Base-by-base conservation (phyloP, 2,329 filamentous ascomycete genomes). In the Drechslerella coelobrocha region DNA sequence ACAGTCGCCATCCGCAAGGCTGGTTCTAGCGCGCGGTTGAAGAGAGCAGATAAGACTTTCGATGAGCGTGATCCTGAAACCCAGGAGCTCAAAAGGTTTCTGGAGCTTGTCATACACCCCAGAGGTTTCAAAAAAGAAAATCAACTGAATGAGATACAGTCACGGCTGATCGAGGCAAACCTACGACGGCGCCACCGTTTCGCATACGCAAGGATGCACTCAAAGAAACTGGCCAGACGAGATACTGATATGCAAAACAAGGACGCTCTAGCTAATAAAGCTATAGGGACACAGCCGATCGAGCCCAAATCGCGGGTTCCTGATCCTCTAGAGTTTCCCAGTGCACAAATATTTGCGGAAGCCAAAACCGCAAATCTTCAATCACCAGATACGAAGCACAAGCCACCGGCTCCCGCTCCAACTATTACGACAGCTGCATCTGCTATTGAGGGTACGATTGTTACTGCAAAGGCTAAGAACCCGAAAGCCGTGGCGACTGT, bases 371-470 rank as follows among this genome's bases (percentile, higher is more conserved):
- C n/a, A 31, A 21, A 31, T 8, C n/a, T 21, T 6, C 10, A 34
- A 14, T 23, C 24, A 9, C 14, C 21, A 24, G 21, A 39, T 14
- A 6, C 17, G n/a, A n/a, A n/a, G n/a, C n/a, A n/a, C 29, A 29
- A 27, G 2, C 56, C 27, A 27, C 39, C 29, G 6, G 51, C 34
- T 8, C 50, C 51, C 6, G 34, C 56, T 1, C 55, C 29, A 37
- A 51, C 62, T 2, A 19, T 37, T 19, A 26, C 27, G 9, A 68
- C 55, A 21, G 55, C 55, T 12, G 62, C 62, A 8, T 68, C 62
- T n/a, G 62, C 48, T 0, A 61, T 68, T n/a, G 62, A 68, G 51
- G 55, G 48, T 1, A 61, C 37, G 2, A 50, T 68, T n/a, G 45
- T 68, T n/a, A 1, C 61, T 7, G 26, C 37, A 1, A 41, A 53